phyloP scores from a whole-genome alignment of 768 basidiomycete species.

The Melanogaster broomeanus region DNA sequence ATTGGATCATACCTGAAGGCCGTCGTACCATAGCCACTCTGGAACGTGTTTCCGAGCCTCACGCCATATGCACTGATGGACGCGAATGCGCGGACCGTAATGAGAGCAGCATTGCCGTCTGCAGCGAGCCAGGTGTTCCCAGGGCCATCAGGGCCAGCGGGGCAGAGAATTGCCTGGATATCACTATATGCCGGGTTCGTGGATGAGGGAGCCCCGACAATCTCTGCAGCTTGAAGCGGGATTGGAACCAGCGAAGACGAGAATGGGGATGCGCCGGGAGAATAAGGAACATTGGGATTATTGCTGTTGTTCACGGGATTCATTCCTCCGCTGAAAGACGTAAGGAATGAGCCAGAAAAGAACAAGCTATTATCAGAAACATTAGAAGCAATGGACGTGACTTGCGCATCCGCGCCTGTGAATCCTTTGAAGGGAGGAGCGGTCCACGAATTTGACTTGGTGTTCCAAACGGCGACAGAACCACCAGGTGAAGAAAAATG shows the following conservation, averaged over 20 bases:
- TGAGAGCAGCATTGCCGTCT: constrained; percentile 66
- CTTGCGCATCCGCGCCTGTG: constrained; percentile 64
- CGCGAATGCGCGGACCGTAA: constrained; percentile 77
- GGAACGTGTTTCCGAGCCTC: constrained; percentile 90
- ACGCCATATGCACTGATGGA: constrained; percentile 77
- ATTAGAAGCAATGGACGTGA: constrained; percentile 76
- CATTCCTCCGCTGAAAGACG: constrained; percentile 60
- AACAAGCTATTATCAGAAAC: constrained; percentile 73
- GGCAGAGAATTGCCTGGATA: constrained; percentile 79
- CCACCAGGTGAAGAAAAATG: constrained; percentile 66
- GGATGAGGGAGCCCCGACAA: constrained; percentile 65
- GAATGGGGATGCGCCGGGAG: constrained; percentile 79
- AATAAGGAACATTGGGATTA: constrained; percentile 86
- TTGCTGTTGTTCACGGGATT: constrained; percentile 59
- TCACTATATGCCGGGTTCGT: constrained; percentile 58
- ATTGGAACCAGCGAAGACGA: constrained; percentile 88
- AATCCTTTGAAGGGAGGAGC: constrained; percentile 82
- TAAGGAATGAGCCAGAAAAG: constrained; percentile 87
- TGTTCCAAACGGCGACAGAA: constrained; percentile 73
- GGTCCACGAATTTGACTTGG: constrained; percentile 66
- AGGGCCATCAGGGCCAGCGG: constrained; percentile 75
- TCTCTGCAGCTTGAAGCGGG: constrained; percentile 58
- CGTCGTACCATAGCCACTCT: constrained; percentile 78
- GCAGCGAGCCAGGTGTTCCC: constrained; percentile 84
- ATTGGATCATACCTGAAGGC: constrained; percentile 69